Base-by-base conservation (phyloP, 2,329 filamentous ascomycete species). In the Amauroascus verrucosus region DNA sequence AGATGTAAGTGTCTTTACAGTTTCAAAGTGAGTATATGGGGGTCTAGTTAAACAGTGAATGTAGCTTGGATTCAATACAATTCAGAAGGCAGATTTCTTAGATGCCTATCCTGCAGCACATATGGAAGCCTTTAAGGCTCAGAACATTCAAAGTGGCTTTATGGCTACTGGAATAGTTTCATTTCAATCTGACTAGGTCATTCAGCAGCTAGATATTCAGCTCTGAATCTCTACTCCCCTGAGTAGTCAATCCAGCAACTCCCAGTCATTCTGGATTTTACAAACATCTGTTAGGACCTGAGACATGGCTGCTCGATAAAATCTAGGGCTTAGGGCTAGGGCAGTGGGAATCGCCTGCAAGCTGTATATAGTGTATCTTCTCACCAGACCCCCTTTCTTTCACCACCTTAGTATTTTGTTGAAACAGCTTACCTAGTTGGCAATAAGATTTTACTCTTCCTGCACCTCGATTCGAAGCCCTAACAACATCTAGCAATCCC, bases 91-190 rank as follows among this genome's bases (percentile, higher is more conserved):
- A 26, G 28, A 53, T 40, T 53, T 53, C 30, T 28, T 53, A 18
- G 41, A 53, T 35, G 40, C 9, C 6, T 53, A 47, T 38, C 26
- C 51, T 28, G 32, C 28, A 28, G 51, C 43, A 37, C 1, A 20
- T 6, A 47, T 8, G 6, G 20, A 37, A 16, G 41, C 20, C 28
- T 53, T 47, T 38, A 53, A n/a, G 33, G 13, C 43, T 47, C 41
- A 53, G 32, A 53, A 18, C 33, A 53, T 53, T 40, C 28, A 53
- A 47, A 53, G 20, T 40, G 26, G 30, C 43, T 53, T 53, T 28
- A 47, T 4, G 1, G 43, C 32, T 32, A 28, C 43, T 53, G 51
- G 30, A 22, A 38, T 53, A 22, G 30, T 20, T 1, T 26, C 40
- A 1, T 53, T 33, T 28, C 2, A 47, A 18, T 26, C 41, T 28